Evolutionary conservation across 176 grass and related monocot species (phyloP).

Genomic region (Oryza australiensis): DNA sequence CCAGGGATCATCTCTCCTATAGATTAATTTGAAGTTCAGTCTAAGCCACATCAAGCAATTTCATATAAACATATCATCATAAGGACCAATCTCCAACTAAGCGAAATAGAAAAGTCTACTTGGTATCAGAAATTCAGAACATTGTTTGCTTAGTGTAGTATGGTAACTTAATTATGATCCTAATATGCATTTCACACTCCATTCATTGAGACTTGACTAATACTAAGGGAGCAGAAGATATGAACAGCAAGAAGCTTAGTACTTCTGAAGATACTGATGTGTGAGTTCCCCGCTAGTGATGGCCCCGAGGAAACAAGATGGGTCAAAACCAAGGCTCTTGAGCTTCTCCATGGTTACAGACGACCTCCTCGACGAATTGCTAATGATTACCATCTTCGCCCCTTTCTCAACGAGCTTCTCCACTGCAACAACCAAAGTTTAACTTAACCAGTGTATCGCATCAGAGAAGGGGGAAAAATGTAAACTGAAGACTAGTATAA

Average conservation of each 20-base stretch:
- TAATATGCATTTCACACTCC: not conserved
- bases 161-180: not conserved
- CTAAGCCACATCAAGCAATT: not conserved
- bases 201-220: not conserved
- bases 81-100: not conserved
- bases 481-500: not conserved
- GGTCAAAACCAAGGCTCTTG: constrained; percentile 64
- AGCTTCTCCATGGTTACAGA: constrained; percentile 80
- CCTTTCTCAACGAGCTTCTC: constrained; percentile 75
- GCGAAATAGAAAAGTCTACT: not conserved
- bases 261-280: constrained; percentile 79
- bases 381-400: constrained; percentile 87
- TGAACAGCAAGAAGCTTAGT: not conserved
- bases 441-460: not conserved
- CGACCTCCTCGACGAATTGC: constrained; percentile 87
- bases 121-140: not conserved
- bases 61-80: not conserved
- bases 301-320: constrained; percentile 62
- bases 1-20: constrained; percentile 82
- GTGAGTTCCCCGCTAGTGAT: constrained; percentile 96
- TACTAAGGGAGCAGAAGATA: not conserved
- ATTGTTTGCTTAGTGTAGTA: not conserved
- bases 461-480: not conserved
- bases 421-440: constrained; percentile 46
- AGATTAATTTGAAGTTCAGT: not conserved